Base-by-base conservation (phyloP, 2,329 filamentous ascomycete genomes). In the Penicillium sp. region DNA sequence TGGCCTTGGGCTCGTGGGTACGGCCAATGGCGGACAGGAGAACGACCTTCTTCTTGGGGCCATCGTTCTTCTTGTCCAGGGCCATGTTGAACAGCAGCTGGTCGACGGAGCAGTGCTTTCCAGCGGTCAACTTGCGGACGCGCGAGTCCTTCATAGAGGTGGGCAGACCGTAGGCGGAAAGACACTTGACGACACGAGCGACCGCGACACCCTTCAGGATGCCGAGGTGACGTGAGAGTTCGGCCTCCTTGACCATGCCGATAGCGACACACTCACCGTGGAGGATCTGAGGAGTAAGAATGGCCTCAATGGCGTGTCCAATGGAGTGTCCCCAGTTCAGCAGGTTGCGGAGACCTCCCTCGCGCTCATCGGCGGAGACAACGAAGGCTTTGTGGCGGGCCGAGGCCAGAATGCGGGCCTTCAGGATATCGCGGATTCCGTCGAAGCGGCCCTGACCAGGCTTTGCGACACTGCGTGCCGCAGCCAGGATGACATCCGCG, bases 301-400 rank as follows among this genome's bases (percentile, higher is more conserved):
- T 92, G 27, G 94, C 94, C 76, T 99, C 94, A 66, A 93, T 92
- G 16, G 94, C 94, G 75, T 99, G 94, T 13, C 94, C 94, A 62
- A 99, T 97, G 1, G 94, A 97, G 72, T 99, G 94, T 31, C 94
- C 94, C 75, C 97, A 97, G 75, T 99, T 99, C 57, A 99, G 82
- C 51, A 99, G 82, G 72, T 99, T 99, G 58, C 94, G 87, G 55
- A 99, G 79, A 11, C 94, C 94, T 22, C 92, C 92, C 76, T 99
- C 94, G 62, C 92, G 86, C 77, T 99, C 94, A 71, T 99, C 94
- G 18, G 88, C 86, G 11, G 93, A 96, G 36, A 99, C 94, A 14
- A 99, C 94, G 64, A 90, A 86, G 7, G 94, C 94, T 78, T 99
- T 99, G 71, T 95, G 90, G 47, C 87, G 84, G n/a, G 92, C 92